Conservation (phyloP, 495 filamentous ascomycete genomes). For the Podospora fimiseda region DNA sequence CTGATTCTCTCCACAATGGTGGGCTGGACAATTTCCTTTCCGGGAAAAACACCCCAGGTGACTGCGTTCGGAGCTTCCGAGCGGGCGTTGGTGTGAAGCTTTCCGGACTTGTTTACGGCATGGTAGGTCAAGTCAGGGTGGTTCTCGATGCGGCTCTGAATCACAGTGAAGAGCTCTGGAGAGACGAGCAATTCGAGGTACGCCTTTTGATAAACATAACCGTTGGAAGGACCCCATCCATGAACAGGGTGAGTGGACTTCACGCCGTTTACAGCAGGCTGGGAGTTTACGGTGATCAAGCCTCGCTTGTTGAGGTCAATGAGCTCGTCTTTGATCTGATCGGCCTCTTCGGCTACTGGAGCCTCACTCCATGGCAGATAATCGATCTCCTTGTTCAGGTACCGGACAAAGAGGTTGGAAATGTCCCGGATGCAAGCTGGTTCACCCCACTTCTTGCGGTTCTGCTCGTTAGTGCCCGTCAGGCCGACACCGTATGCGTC, state of each 20-base stretch:
- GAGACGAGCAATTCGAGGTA: constrained; percentile 89
- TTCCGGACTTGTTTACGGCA: constrained; percentile 73
- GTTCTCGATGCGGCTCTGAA: constrained; percentile 71
- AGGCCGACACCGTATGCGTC: constrained; percentile 93
- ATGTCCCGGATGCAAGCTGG: constrained; percentile 75
- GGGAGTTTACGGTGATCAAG: constrained; percentile 93
- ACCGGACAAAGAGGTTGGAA: constrained; percentile 73
- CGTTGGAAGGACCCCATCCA: constrained; percentile 91
- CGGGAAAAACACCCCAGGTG: constrained; percentile 98
- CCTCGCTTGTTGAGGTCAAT: constrained; percentile 78
- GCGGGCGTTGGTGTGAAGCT: constrained; percentile 75
- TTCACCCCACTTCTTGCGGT: constrained; percentile 90
- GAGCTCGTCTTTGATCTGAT: constrained; percentile 66
- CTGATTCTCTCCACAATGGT: constrained; percentile 98
- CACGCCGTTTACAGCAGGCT: constrained; percentile 90
- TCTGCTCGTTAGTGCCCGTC: constrained; percentile 94
- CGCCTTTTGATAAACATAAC: constrained; percentile 97
- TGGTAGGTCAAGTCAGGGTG: constrained; percentile 87
- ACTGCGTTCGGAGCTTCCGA: constrained; percentile 89
- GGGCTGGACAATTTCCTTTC: constrained; percentile 97
- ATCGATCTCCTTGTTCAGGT: constrained; percentile 71
- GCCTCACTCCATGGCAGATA: constrained; percentile 93
- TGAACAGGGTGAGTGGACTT: constrained; percentile 79
- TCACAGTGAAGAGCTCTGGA: constrained; percentile 67
- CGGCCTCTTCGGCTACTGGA: constrained; percentile 73